Evolutionary conservation across 805 yeast species (phyloP).

Genomic region (Yueomyces sp.): DNA sequence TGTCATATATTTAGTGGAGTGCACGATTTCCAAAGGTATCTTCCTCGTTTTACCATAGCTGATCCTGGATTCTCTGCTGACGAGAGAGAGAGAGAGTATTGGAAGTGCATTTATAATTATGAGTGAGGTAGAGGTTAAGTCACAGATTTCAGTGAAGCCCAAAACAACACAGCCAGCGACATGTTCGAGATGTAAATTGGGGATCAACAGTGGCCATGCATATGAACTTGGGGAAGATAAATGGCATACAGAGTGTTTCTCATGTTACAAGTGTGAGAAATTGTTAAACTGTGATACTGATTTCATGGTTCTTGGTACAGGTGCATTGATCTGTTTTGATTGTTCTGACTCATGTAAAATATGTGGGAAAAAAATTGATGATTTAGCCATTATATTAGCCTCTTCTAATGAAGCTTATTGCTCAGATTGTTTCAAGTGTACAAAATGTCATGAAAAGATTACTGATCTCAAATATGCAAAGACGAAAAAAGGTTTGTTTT

Average conservation of each 20-base stretch:
- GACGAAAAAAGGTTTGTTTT: constrained; percentile 85
- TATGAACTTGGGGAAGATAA: constrained; percentile 88
- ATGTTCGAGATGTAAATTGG: constrained; percentile 32
- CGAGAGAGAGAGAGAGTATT: too few species aligned
- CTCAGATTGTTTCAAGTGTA: constrained; percentile 78
- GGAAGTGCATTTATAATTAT: neutral
- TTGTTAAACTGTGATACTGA: constrained; percentile 78
- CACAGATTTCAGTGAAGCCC: too few species aligned
- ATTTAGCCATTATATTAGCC: constrained; percentile 69
- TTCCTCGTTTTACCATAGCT: too few species aligned
- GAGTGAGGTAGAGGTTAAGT: neutral
- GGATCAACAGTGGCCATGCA: constrained; percentile 83
- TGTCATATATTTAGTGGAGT: too few species aligned
- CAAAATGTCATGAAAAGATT: constrained; percentile 76
- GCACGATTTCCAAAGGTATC: too few species aligned
- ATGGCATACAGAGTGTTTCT: constrained; percentile 92
- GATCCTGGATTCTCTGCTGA: too few species aligned
- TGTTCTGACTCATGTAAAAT: constrained; percentile 87
- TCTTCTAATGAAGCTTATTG: constrained; percentile 96
- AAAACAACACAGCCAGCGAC: constrained; percentile 7
- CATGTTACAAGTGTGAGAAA: constrained; percentile 72
- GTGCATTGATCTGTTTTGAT: constrained; percentile 77
- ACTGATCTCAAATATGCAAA: constrained; percentile 87
- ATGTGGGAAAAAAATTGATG: constrained; percentile 83
- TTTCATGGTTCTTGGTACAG: constrained; percentile 85